Percentiles rank a stretch among this genome's conserved stretches.
Evolutionary conservation across 768 basidiomycete species (phyloP).

Genomic region (Megacollybia marginata): DNA sequence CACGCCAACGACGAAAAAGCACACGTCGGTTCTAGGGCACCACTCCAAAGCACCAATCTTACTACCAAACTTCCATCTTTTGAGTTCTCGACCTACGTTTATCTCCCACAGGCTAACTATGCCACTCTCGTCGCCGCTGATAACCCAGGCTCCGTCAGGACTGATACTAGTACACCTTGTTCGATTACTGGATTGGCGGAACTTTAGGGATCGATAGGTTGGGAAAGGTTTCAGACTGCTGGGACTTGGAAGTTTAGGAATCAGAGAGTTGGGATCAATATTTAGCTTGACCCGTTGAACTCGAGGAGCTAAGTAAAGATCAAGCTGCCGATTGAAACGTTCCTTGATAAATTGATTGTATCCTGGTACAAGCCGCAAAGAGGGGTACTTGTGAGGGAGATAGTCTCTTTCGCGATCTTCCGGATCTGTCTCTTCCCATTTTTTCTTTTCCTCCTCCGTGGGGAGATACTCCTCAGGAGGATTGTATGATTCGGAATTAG

Average conservation of each 20-base stretch:
- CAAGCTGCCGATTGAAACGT: constrained; percentile 87
- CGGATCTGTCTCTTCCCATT: constrained; percentile 77
- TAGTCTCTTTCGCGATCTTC: constrained; percentile 89
- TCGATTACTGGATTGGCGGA: constrained; percentile 58
- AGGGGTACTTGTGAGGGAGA: constrained; percentile 78
- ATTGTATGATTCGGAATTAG: constrained; percentile 96
- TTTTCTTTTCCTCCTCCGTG: constrained; percentile 69
- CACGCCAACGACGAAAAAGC: constrained; percentile 74
- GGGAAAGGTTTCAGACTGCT: constrained; percentile 93
- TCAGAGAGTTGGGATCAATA: constrained; percentile 84
- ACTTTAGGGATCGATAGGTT: constrained; percentile 59
- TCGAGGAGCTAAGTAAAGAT: constrained; percentile 93
- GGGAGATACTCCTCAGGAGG: constrained; percentile 96
- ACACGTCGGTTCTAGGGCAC: constrained; percentile 84
- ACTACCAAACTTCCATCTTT: constrained; percentile 74
- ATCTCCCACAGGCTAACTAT: constrained; percentile 88
- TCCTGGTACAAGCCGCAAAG: constrained; percentile 86
- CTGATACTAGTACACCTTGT: constrained; percentile 74
- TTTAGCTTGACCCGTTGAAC: constrained; percentile 83
- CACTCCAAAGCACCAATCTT: constrained; percentile 85
- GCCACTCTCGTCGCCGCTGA: constrained; percentile 88
- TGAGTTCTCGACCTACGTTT: constrained; percentile 80
- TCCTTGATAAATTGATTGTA: constrained; percentile 91
- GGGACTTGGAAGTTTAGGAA: constrained; percentile 93
- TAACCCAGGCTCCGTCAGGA: constrained; percentile 86